Base-by-base conservation (phyloP, 1,284 basidiomycete genomes). In the Xerocomus minutiporus region DNA sequence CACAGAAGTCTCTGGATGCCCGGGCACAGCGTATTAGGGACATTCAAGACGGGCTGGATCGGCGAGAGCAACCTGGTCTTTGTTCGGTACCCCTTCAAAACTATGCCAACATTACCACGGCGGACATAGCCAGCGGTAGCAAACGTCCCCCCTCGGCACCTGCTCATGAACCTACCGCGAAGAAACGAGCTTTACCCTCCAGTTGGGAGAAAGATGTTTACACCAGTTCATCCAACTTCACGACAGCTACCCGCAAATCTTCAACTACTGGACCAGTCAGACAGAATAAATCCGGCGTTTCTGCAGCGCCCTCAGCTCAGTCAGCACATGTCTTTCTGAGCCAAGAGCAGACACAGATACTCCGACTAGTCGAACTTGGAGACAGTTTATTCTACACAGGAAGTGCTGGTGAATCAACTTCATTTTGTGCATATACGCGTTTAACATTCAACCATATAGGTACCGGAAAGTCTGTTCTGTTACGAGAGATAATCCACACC, bases 341-440 rank as follows among this genome's bases (percentile, higher is more conserved):
- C 65, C 72, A 80, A 52, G 93, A 97, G 64, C 94, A 97, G 70
- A 82, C 77, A 50, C 80, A 88, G 58, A 91, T 97, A 42, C 72
- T 96, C 54, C 77, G 81, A 55, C 80, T 96, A 4, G 89, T 93
- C 0, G 70, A 84, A 28, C 73, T 81, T 13, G 83, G 83, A 3
- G 73, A 86, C 50, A 96, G 84, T 61, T 68, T 98, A n/a, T 99
- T 99, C 66, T 99, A 97, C 71, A 99, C 96, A 0, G 96, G 97
- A 25, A 94, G 91, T 74, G 96, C 93, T 54, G 93, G 93, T 94
- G 60, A 67, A 28, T 23, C 36, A n/a, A 28, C 26, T 28, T 44
- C 46, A 53, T 43, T 50, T 47, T 54, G 46, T 17, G 51, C 54
- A 56, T 57, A 52, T 41, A 52, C 46, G 4, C 47, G 49, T 20